Evolutionary conservation across 225 moss, liverwort and hornwort species (phyloP).

Genomic region (Marchantia paleacea): DNA sequence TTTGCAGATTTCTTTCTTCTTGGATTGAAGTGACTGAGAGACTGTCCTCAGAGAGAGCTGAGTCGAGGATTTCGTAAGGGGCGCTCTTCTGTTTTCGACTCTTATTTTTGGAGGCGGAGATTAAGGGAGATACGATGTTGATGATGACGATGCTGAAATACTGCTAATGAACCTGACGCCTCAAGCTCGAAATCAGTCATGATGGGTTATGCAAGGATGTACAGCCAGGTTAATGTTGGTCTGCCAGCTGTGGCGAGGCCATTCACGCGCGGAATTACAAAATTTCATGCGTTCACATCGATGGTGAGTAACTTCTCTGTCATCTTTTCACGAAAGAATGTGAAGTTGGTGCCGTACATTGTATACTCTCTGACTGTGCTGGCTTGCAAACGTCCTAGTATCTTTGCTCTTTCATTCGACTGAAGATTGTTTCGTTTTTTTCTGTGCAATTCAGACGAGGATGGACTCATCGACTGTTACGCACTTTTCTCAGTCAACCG

Average conservation of each 20-base stretch:
- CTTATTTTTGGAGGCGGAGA: no score
- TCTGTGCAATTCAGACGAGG: neutral
- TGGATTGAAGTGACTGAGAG: no score
- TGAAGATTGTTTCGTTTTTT: neutral
- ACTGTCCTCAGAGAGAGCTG: no score
- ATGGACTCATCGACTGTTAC: neutral
- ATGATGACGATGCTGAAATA: neutral
- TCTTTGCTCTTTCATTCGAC: neutral
- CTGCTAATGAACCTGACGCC: neutral
- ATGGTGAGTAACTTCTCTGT: neutral
- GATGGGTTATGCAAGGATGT: conserved; percentile 22
- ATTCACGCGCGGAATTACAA: neutral
- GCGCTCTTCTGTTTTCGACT: no score
- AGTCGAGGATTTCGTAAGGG: no score
- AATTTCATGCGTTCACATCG: neutral
- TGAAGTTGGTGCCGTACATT: neutral
- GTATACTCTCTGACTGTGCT: neutral
- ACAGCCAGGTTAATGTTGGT: neutral
- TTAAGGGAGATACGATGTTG: no score
- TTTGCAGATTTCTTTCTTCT: no score
- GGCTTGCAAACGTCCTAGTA: neutral
- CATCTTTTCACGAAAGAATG: neutral
- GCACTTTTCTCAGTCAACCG: neutral
- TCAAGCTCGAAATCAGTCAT: conserved; percentile 24
- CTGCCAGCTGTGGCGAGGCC: neutral